These are phyloP conservation scores for Zymoseptoria pseudotritici DNA, from an alignment of 2,329 filamentous ascomycete species.

Conservation along the genomic window DNA sequence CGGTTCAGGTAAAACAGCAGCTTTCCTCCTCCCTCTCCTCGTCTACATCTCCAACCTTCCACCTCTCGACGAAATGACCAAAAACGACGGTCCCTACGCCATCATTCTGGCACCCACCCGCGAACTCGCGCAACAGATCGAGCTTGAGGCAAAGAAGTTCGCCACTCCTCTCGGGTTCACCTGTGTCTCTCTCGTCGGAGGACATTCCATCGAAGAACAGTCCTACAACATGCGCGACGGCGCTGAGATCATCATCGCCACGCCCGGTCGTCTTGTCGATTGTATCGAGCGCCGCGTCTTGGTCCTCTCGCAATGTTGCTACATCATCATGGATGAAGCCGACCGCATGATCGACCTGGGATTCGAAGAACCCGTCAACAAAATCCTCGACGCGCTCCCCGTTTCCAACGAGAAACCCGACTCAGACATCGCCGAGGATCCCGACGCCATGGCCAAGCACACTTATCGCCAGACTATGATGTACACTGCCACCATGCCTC, in stretches of 20 bases:
- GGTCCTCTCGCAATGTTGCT: slow-evolving; percentile 92
- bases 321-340: slow-evolving; percentile 98
- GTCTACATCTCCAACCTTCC: slow-evolving; percentile 92
- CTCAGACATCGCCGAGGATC: slow-evolving; percentile 80
- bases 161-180: slow-evolving; percentile 84
- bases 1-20: slow-evolving; percentile 95
- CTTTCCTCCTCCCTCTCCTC: slow-evolving; percentile 83
- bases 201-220: slow-evolving; percentile 90
- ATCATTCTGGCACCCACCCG: slow-evolving; percentile 93
- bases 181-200: slow-evolving; percentile 95
- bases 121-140: slow-evolving; percentile 96
- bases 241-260: slow-evolving; percentile 97
- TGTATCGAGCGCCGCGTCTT: slow-evolving; percentile 90
- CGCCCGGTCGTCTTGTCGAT: slow-evolving; percentile 90
- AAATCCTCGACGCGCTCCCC: slow-evolving; percentile 89
- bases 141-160: slow-evolving; percentile 88
- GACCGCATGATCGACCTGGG: slow-evolving; percentile 98
- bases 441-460: slow-evolving; percentile 73
- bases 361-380: slow-evolving; percentile 95
- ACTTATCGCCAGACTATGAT: slow-evolving; percentile 98
- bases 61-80: slow-evolving; percentile 73
- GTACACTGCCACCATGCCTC: slow-evolving; percentile 98
- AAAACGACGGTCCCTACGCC: slow-evolving; percentile 94
- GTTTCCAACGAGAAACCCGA: slow-evolving; percentile 94
- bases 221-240: slow-evolving; percentile 83